A percentile compares a stretch with the other conserved stretches of the same genome.
These are phyloP conservation scores for Xylariaceae sp. DNA, from an alignment of 2,329 filamentous ascomycete genomes.

Conservation along the genomic window DNA sequence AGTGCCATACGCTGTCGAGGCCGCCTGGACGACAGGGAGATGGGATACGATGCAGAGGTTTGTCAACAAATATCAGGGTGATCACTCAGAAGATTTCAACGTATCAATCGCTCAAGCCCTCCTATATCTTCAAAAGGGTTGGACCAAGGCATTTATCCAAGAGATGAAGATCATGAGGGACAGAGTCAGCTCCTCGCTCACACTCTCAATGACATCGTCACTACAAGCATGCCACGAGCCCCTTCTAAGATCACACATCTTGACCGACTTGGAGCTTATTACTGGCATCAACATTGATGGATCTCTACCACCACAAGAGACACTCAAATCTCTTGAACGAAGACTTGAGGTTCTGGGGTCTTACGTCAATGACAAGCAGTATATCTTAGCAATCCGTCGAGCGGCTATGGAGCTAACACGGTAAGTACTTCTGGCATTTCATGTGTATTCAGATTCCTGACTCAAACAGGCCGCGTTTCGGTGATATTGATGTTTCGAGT, in stretches of 20 bases:
- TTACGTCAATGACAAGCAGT: slow-evolving; percentile 90
- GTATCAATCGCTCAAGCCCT: slow-evolving; percentile 70
- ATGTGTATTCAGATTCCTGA: slow-evolving; percentile 23
- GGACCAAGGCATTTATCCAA: slow-evolving; percentile 47
- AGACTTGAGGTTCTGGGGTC: slow-evolving; percentile 87
- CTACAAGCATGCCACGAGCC: slow-evolving; percentile 79
- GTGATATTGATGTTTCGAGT: slow-evolving; percentile 69
- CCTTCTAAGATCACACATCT: slow-evolving; percentile 80
- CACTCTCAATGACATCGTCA: slow-evolving; percentile 71
- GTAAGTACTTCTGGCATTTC: slow-evolving; percentile 39
- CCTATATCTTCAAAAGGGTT: slow-evolving; percentile 51
- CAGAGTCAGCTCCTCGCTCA: slow-evolving; percentile 69
- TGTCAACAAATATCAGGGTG: slow-evolving; percentile 49
- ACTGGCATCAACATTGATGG: slow-evolving; percentile 43
- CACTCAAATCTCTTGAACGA: slow-evolving; percentile 58
- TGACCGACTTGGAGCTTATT: slow-evolving; percentile 83
- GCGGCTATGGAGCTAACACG: slow-evolving; percentile 78
- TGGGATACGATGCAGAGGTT: slow-evolving; percentile 74
- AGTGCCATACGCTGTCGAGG: slow-evolving; percentile 82
- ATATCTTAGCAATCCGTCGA: slow-evolving; percentile 77
- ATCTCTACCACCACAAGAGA: slow-evolving; percentile 34
- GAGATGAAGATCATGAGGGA: slow-evolving; percentile 63
- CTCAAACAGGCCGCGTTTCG: slow-evolving; percentile 50
- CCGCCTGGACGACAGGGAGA: slow-evolving; percentile 83
- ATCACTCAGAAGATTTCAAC: slow-evolving; percentile 67